Conservation (phyloP, 202 grass and related monocot species). For the Panicum hallii region DNA sequence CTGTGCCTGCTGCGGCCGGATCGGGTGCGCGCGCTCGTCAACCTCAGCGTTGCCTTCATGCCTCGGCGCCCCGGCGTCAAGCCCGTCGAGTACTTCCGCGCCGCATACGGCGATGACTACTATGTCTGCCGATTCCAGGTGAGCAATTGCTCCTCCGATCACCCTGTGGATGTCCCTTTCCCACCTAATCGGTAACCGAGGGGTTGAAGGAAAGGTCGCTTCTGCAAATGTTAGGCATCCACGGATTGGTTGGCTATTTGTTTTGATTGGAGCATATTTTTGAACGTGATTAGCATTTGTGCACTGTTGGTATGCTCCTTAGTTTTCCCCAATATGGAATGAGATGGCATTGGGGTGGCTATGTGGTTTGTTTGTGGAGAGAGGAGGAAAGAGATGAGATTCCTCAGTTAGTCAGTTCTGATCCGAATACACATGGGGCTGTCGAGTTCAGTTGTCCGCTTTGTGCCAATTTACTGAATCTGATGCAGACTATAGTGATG, state of each 20-base stretch:
- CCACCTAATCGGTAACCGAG: background rate
- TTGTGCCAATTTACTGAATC: too few species aligned
- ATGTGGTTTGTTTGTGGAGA: background rate
- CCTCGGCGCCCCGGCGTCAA: slow-evolving; percentile 43
- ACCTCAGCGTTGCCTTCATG: slow-evolving; percentile 73
- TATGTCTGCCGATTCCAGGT: slow-evolving; percentile 89
- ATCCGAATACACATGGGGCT: background rate
- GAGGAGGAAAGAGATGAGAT: background rate
- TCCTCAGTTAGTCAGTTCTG: background rate
- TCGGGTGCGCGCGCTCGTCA: slow-evolving; percentile 76
- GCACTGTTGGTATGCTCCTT: background rate
- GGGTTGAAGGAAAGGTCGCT: background rate
- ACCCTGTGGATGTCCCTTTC: background rate
- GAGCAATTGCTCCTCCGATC: background rate
- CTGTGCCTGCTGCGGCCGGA: slow-evolving; percentile 76
- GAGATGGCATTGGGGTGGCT: background rate
- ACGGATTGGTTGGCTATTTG: background rate
- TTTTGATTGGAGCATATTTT: background rate
- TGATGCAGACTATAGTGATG: too few species aligned
- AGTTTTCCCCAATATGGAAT: background rate
- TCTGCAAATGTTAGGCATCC: background rate
- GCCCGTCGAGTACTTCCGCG: slow-evolving; percentile 61
- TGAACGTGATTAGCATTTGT: background rate
- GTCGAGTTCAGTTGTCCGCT: background rate
- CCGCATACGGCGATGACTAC: slow-evolving; percentile 70